Evolutionary conservation across 345 rosid genomes (phyloP).

Genomic region (Fremontodendron californicum): DNA sequence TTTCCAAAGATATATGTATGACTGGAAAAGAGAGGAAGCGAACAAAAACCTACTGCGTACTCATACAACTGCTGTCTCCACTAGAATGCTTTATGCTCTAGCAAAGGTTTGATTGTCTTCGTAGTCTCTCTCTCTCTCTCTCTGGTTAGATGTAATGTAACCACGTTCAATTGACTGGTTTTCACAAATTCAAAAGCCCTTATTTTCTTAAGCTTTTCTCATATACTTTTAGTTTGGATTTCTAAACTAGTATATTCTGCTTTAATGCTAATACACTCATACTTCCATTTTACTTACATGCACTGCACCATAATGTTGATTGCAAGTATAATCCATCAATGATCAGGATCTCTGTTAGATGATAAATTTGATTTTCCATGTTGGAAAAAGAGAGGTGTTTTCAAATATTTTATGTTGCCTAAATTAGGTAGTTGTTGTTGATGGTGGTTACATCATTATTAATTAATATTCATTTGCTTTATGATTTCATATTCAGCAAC

Average conservation of each 20-base stretch:
- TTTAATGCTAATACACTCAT: neutral
- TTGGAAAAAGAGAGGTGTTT: neutral
- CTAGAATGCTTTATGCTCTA: conserved; percentile 81
- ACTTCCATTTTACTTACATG: neutral
- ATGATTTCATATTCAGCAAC: conserved; percentile 31
- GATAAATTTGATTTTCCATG: neutral
- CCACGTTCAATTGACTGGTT: neutral
- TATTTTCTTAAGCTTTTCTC: neutral
- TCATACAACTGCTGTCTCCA: conserved; percentile 92
- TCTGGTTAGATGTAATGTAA: neutral
- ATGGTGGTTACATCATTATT: neutral
- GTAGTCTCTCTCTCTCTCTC: conserved; percentile 1
- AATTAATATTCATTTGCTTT: neutral
- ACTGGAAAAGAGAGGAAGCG: conserved; percentile 98
- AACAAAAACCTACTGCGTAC: conserved; percentile 89
- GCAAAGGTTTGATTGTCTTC: conserved; percentile 57
- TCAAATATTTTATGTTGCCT: neutral
- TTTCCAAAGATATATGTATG: conserved; percentile 62
- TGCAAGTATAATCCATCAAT: neutral
- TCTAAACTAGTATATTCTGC: neutral
- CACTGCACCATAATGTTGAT: neutral
- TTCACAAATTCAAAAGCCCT: neutral
- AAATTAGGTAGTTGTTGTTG: neutral
- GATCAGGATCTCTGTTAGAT: neutral
- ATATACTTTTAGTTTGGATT: neutral